phyloP scores from a whole-genome alignment of 2,329 filamentous ascomycete genomes.

The Aspergillus sp. region DNA sequence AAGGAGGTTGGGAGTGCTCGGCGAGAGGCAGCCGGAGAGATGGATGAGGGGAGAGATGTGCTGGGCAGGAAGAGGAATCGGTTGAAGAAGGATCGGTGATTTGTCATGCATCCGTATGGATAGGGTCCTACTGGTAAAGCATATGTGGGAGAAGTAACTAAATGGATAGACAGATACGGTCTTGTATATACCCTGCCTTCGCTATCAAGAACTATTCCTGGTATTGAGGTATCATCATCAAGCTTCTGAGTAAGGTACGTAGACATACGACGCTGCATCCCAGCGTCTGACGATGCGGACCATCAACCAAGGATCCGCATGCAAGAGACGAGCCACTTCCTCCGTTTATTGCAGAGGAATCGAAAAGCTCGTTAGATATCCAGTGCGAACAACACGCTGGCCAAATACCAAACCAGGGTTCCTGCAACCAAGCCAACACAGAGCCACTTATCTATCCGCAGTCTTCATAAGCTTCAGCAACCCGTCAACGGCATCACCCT shows the following conservation, averaged over 20 bases:
- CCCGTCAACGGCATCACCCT: slow-evolving; percentile 31
- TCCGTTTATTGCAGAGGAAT: neutral
- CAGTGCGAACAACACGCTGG: too few species aligned
- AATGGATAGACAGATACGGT: too few species aligned
- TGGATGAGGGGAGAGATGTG: slow-evolving; percentile 86
- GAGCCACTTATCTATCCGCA: slow-evolving; percentile 16
- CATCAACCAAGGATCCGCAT: too few species aligned
- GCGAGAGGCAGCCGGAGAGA: slow-evolving; percentile 77
- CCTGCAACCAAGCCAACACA: slow-evolving; percentile 14
- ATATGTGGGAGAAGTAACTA: too few species aligned
- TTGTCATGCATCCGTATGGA: neutral
- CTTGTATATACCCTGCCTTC: too few species aligned
- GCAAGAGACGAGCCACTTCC: neutral
- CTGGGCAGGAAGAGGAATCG: slow-evolving; percentile 62
- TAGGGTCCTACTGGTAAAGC: neutral
- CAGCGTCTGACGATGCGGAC: too few species aligned
- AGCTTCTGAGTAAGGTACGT: too few species aligned
- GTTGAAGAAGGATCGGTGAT: slow-evolving; percentile 32
- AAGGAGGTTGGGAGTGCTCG: slow-evolving; percentile 95
- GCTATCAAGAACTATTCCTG: too few species aligned
- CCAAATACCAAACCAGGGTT: too few species aligned
- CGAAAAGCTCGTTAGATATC: too few species aligned
- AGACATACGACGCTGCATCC: too few species aligned
- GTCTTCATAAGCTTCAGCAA: slow-evolving; percentile 33
- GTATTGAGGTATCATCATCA: too few species aligned